phyloP scores from a whole-genome alignment of 441 rosid genomes.

The Biscutella laevigata region DNA sequence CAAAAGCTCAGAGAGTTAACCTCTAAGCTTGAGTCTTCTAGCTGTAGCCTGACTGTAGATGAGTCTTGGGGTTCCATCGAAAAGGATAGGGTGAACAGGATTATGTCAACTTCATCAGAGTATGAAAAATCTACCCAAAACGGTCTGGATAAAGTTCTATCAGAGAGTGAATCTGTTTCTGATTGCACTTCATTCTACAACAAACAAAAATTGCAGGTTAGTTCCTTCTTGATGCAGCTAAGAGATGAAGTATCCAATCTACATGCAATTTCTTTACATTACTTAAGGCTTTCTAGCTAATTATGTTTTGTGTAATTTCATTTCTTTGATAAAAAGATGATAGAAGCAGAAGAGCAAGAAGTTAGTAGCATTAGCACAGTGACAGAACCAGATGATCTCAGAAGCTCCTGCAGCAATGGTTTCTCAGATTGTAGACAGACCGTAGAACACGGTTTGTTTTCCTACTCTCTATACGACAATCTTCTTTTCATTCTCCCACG shows the following conservation, averaged over 20 bases:
- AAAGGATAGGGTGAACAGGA: constrained; percentile 22
- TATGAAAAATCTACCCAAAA: constrained; percentile 31
- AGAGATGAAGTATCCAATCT: constrained; percentile 9
- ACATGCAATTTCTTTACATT: not conserved
- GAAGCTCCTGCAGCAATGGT: constrained; percentile 17
- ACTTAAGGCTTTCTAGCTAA: not conserved
- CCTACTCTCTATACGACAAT: no score
- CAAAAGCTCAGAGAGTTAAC: constrained; percentile 69
- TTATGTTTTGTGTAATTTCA: not conserved
- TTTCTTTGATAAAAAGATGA: constrained; percentile 14
- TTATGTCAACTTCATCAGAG: constrained; percentile 25
- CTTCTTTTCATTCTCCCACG: no score
- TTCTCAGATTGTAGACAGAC: constrained; percentile 18
- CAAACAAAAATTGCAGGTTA: constrained; percentile 54
- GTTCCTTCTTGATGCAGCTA: constrained; percentile 24
- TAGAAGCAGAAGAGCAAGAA: constrained; percentile 20
- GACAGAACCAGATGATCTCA: constrained; percentile 24
- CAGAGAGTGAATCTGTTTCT: constrained; percentile 30
- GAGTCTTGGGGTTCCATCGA: constrained; percentile 32
- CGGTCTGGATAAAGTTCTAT: constrained; percentile 26
- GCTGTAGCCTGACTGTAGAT: constrained; percentile 39
- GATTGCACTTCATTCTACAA: constrained; percentile 35
- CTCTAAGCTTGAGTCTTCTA: constrained; percentile 52
- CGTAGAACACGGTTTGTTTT: constrained; percentile 19
- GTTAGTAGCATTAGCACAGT: constrained; percentile 27